Evolutionary conservation across 2,329 filamentous ascomycete species (phyloP).

Genomic region (Neonectria faginata): DNA sequence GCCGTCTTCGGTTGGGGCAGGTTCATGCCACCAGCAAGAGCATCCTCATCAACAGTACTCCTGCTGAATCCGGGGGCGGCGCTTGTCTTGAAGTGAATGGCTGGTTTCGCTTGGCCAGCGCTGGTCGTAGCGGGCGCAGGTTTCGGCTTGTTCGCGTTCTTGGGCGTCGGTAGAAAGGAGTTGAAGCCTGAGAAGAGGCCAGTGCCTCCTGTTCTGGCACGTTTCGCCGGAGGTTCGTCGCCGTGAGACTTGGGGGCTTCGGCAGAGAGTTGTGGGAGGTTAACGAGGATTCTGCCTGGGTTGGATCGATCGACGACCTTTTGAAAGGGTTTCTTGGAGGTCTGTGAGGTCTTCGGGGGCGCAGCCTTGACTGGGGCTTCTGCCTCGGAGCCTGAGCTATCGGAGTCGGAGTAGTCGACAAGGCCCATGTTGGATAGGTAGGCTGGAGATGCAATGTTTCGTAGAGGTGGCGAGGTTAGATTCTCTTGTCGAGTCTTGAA

Average conservation of each 20-base stretch:
- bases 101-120: slow-evolving; percentile 33
- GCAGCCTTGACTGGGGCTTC: slow-evolving; percentile 46
- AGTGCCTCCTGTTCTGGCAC: slow-evolving; percentile 66
- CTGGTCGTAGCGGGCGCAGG: slow-evolving; percentile 48
- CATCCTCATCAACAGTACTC: slow-evolving; percentile 51
- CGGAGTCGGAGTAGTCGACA: slow-evolving; percentile 87
- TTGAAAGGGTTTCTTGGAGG: slow-evolving; percentile 73
- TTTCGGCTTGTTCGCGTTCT: slow-evolving; percentile 61
- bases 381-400: slow-evolving; percentile 76
- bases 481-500: not conserved
- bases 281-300: slow-evolving; percentile 86
- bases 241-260: slow-evolving; percentile 50
- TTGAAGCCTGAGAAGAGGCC: slow-evolving; percentile 85
- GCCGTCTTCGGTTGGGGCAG: slow-evolving; percentile 57
- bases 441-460: not conserved
- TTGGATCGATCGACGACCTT: slow-evolving; percentile 86
- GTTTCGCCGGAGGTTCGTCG: slow-evolving; percentile 74
- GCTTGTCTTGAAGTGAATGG: slow-evolving; percentile 82
- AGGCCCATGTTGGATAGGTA: slow-evolving; percentile 71
- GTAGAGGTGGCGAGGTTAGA: not conserved
- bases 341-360: slow-evolving; percentile 46
- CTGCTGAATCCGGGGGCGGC: slow-evolving; percentile 85
- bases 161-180: slow-evolving; percentile 86
- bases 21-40: slow-evolving; percentile 42
- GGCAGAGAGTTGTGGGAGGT: slow-evolving; percentile 69